phyloP scores from a whole-genome alignment of 2,329 filamentous ascomycete species.

The Ascochyta pisi region DNA sequence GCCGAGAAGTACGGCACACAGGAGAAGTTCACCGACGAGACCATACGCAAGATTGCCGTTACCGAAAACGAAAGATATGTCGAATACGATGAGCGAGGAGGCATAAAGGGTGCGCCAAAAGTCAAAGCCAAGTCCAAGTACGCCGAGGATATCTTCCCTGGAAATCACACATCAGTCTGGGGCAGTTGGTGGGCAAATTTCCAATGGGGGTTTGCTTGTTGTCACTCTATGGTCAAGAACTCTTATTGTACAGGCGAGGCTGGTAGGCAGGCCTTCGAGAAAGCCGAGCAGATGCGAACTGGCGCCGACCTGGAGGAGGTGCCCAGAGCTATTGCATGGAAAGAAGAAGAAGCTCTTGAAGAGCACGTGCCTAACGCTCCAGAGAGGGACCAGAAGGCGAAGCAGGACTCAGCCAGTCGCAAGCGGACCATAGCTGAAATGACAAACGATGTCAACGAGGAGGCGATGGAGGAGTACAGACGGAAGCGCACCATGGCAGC shows the following conservation, averaged over 20 bases:
- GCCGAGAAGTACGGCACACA: slow-evolving; percentile 82
- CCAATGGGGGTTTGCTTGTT: slow-evolving; percentile 95
- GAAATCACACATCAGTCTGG: slow-evolving; percentile 94
- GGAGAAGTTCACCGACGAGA: slow-evolving; percentile 66
- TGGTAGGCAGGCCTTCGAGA: slow-evolving; percentile 80
- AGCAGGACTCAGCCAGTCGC: slow-evolving; percentile 56
- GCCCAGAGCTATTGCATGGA: slow-evolving; percentile 51
- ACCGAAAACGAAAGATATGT: slow-evolving; percentile 85
- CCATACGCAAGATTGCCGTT: slow-evolving; percentile 71
- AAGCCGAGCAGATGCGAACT: slow-evolving; percentile 68
- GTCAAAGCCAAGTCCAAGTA: slow-evolving; percentile 87
- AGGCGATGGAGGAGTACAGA: slow-evolving; percentile 86
- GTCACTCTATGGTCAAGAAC: slow-evolving; percentile 92
- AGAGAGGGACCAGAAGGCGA: slow-evolving; percentile 51
- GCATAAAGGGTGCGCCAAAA: slow-evolving; percentile 86
- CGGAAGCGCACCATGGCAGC: slow-evolving; percentile 74
- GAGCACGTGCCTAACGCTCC: slow-evolving; percentile 54
- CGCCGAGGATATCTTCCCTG: slow-evolving; percentile 81
- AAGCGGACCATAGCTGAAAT: slow-evolving; percentile 83
- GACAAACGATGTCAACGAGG: slow-evolving; percentile 77
- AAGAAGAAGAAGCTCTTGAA: slow-evolving; percentile 50
- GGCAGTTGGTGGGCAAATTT: slow-evolving; percentile 98
- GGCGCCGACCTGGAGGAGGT: slow-evolving; percentile 55
- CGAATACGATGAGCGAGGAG: slow-evolving; percentile 90
- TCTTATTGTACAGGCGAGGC: slow-evolving; percentile 96